phyloP scores from a whole-genome alignment of 2,329 filamentous ascomycete species.

The Chaetoscypha palmicola region DNA sequence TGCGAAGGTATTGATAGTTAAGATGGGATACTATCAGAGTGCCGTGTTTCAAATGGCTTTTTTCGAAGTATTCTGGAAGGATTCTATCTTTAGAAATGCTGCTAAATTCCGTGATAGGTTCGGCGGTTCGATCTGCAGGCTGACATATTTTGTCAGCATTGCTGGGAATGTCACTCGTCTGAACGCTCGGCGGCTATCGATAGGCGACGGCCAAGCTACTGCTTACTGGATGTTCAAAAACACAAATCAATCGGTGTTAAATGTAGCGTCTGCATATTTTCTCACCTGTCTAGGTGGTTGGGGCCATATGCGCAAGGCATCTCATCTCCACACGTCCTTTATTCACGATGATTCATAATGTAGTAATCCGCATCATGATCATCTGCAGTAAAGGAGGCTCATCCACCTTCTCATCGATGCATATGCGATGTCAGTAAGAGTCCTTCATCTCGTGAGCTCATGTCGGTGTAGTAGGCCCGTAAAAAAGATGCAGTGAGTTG shows the following conservation, averaged over 20 bases:
- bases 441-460: no score
- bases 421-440: no score
- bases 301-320: not conserved
- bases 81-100: not conserved
- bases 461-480: no score
- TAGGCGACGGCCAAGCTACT: not conserved
- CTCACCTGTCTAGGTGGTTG: not conserved
- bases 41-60: no score
- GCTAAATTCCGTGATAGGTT: not conserved
- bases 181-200: not conserved
- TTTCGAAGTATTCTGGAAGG: not conserved
- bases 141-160: not conserved
- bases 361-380: not conserved
- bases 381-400: not conserved
- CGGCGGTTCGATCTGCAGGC: not conserved
- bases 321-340: no score
- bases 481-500: no score
- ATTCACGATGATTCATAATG: not conserved
- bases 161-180: not conserved
- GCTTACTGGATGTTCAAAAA: no score
- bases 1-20: no score
- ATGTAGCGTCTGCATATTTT: no score
- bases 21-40: no score
- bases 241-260: no score
- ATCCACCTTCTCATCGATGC: no score